Evolutionary conservation across 78 protist genomes (phyloP), one percentile per base, ranked within the genome.

Genomic region (Cavenderia fasciculata): DNA sequence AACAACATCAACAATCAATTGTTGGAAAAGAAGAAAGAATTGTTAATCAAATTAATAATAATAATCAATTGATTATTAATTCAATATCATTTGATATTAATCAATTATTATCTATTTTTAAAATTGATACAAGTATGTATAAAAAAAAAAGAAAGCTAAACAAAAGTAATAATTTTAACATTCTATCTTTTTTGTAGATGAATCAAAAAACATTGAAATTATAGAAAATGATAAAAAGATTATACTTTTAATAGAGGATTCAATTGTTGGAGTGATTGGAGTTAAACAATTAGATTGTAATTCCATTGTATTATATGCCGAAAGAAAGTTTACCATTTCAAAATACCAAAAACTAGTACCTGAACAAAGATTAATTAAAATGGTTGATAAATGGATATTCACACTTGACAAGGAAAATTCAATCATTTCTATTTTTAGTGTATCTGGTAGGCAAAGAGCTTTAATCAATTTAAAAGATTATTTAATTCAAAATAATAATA

Each of bases 321-420:
- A 68, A 29, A 65, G 78, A 57, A 21, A 61, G 23, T 82, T 82
- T 57, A 61, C 43, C 47, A 44, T 82, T 41, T 10, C 57, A 8
- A 19, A 56, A 12, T n/a, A 40, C 11, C 41, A 72, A 10, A 19
- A 57, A 40, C 23, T 14, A 2, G 3, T 36, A 10, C 7, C 44
- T 38, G 36, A 34, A 4, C 21, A 5, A 23, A 29, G 63, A 40
- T 4, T 82, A 29, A 12, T 27, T 1, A 82, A 44, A 23, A 51
- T 19, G 16, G 19, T 82, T 10, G 78, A 82, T 54, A 65, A 82
- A 68, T 82, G 90, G 90, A n/a, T 82, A 31, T 82, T 82, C 33
- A 19, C 56, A 38, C 14, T 82, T n/a, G 38, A 73, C 63, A 52
- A 36, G n/a, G 56, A 23, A 11, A 59, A 49, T 68, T 29, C 57